These are phyloP conservation scores for Fraxinus paxiana DNA, from an alignment of 305 asterid genomes.

Conservation along the genomic window DNA sequence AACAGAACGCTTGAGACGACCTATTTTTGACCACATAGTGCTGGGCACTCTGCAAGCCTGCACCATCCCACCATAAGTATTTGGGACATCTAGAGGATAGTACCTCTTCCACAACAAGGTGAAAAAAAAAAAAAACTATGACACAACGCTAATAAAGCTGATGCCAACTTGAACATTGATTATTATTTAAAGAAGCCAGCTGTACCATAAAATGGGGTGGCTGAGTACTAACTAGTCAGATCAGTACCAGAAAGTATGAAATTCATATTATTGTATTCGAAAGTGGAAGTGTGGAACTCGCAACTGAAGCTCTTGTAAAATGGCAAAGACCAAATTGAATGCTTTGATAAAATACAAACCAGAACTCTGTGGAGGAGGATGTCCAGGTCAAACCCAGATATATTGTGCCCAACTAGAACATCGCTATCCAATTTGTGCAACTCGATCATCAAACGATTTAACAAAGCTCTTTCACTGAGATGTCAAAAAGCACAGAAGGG, in stretches of 20 bases:
- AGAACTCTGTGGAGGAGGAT: slow-evolving; percentile 95
- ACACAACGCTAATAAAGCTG: neutral
- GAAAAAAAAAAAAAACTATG: neutral
- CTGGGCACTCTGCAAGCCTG: slow-evolving; percentile 77
- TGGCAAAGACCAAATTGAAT: slow-evolving; percentile 17
- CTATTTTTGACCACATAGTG: slow-evolving; percentile 89
- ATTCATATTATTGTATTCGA: slow-evolving; percentile 14
- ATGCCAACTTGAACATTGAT: neutral
- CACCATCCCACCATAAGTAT: slow-evolving; percentile 24
- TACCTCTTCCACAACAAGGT: neutral
- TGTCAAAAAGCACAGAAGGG: slow-evolving; percentile 11
- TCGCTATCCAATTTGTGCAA: slow-evolving; percentile 85
- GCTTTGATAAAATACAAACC: slow-evolving; percentile 38
- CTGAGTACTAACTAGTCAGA: slow-evolving; percentile 15
- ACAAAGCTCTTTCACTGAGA: slow-evolving; percentile 90
- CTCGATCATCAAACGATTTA: slow-evolving; percentile 86
- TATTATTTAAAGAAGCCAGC: slow-evolving; percentile 2
- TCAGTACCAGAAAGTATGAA: slow-evolving; percentile 11
- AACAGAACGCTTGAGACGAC: slow-evolving; percentile 85
- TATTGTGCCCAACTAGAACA: slow-evolving; percentile 92
- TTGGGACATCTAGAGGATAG: slow-evolving; percentile 21
- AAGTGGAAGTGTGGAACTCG: neutral
- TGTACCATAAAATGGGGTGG: neutral
- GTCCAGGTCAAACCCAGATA: slow-evolving; percentile 97
- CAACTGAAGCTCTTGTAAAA: slow-evolving; percentile 15